Evolutionary conservation across 202 grass and related monocot species (phyloP).

Genomic region (Panicum hallii): DNA sequence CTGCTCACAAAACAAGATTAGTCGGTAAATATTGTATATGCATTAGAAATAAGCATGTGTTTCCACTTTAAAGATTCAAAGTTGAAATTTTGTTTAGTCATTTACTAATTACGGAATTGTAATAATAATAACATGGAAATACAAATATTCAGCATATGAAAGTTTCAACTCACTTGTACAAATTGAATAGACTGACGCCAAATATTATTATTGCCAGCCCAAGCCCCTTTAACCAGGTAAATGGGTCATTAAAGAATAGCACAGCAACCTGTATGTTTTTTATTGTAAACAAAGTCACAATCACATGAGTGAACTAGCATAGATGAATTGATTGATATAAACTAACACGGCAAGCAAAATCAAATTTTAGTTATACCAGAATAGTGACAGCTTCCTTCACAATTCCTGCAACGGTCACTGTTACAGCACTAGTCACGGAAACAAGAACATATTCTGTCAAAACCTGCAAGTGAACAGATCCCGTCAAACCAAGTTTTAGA

Average conservation of each 20-base stretch:
- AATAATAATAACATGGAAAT: slow-evolving; percentile 25
- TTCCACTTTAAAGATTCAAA: slow-evolving; percentile 26
- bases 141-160: slow-evolving; percentile 34
- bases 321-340: slow-evolving; percentile 24
- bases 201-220: slow-evolving; percentile 77
- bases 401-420: slow-evolving; percentile 90
- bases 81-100: slow-evolving; percentile 27
- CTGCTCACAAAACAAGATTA: slow-evolving; percentile 51
- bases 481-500: slow-evolving; percentile 9
- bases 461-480: slow-evolving; percentile 64
- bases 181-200: slow-evolving; percentile 89
- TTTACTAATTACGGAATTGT: background rate
- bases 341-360: slow-evolving; percentile 5
- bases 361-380: slow-evolving; percentile 64
- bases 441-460: slow-evolving; percentile 96
- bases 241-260: slow-evolving; percentile 88
- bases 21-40: slow-evolving; percentile 33
- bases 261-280: slow-evolving; percentile 82
- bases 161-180: slow-evolving; percentile 86
- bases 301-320: slow-evolving; percentile 27
- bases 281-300: slow-evolving; percentile 19
- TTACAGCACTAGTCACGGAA: slow-evolving; percentile 96
- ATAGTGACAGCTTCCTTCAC: slow-evolving; percentile 97
- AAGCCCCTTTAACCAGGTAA: slow-evolving; percentile 96
- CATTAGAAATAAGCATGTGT: slow-evolving; percentile 1